Evolutionary conservation across 345 rosid genomes (phyloP), one percentile per base, ranked within the genome.

Genomic region (Garcia nutans): DNA sequence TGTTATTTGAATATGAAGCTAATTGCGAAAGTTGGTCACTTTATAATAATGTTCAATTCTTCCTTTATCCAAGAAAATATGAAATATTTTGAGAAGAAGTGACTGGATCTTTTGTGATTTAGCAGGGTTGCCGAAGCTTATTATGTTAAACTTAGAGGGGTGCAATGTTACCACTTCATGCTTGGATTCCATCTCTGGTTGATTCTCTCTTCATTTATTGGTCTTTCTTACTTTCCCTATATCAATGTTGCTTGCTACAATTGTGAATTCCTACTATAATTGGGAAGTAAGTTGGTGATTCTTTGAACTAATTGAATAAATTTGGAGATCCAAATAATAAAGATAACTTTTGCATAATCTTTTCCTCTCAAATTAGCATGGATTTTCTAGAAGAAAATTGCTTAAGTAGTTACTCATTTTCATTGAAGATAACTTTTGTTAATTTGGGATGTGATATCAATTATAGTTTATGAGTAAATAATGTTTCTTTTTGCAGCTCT

Each of bases 121-220:
- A 15, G 65, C 85, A 92, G 97, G 88, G 78, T 82, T 93, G 80
- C 85, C 86, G 60, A 88, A 86, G 81, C 97, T 93, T 74, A 83
- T 82, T 64, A 74, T 87, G 56, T 74, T 93, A 78, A 93, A 92
- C 80, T 85, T 92, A 88, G 97, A 93, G 80, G 97, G 98, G 12
- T 24, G 66, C 65, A 61, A 61, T 26, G 19, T 61, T 26, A 61
- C 65, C 65, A 61, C 65, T 10, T 12, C 41, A 24, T 61, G 33
- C 65, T 61, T 61, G 65, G 65, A 24, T 61, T 61, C 65, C 24
- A 61, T 61, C 65, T 61, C 65, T 61, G 65, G 65, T 61, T 61
- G 19, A 28, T 28, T 61, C 20, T 61, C 41, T 61, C 16, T 10
- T 61, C 65, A 52, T 12, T 52, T 52, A 12, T 52, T 52, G 56